Conservation (phyloP, 768 basidiomycete genomes). For the Russula foetens region DNA sequence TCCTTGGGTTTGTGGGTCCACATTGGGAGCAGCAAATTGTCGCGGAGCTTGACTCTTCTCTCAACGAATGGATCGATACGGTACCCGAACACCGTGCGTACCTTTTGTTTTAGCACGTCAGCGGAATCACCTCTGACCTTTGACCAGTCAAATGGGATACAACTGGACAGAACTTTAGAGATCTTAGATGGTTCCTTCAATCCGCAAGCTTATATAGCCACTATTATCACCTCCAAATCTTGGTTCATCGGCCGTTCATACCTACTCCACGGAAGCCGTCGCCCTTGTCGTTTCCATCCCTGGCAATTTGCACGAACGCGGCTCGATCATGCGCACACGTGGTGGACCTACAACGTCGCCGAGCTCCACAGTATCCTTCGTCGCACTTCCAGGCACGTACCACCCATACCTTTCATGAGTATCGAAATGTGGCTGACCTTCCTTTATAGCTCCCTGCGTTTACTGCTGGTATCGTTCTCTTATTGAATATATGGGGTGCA, state of each 20-base stretch:
- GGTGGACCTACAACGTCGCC: constrained; percentile 29
- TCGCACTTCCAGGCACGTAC: constrained; percentile 15
- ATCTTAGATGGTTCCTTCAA: constrained; percentile 26
- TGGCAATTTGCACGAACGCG: constrained; percentile 45
- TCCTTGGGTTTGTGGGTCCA: constrained; percentile 42
- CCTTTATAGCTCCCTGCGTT: constrained; percentile 26
- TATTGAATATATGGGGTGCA: constrained; percentile 37
- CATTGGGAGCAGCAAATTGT: constrained; percentile 42
- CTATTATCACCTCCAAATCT: constrained; percentile 38
- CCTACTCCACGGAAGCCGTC: constrained; percentile 30
- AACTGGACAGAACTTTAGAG: constrained; percentile 14
- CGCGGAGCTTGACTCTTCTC: constrained; percentile 38
- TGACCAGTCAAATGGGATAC: constrained; percentile 21
- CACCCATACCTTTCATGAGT: neutral
- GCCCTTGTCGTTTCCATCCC: constrained; percentile 34
- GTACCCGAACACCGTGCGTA: constrained; percentile 32
- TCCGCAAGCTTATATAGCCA: constrained; percentile 33
- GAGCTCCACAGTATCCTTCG: constrained; percentile 18
- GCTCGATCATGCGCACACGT: constrained; percentile 39
- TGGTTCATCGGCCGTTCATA: constrained; percentile 43
- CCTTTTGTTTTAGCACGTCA: neutral
- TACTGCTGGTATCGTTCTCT: constrained; percentile 34
- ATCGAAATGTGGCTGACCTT: constrained; percentile 6
- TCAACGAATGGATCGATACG: constrained; percentile 40
- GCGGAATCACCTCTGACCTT: neutral